Percentiles rank a stretch among this genome's conserved stretches.
Evolutionary conservation across 345 rosid species (phyloP).

Genomic region (Streptanthus diversifolius): DNA sequence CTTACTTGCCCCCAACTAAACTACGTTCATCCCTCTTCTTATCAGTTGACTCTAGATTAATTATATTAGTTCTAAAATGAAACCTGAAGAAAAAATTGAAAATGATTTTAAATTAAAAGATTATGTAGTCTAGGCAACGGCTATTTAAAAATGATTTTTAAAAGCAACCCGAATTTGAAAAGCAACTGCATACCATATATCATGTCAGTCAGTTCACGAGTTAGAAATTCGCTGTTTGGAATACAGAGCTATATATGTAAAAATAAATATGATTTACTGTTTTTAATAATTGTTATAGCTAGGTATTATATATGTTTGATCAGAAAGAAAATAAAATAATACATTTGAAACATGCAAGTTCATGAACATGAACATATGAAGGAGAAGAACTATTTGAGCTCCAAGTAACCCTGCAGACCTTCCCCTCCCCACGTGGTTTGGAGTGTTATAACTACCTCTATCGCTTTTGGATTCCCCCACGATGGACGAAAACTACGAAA

Average conservation of each 20-base stretch:
- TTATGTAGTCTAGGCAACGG: background rate
- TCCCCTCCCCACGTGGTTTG: background rate
- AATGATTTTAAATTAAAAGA: background rate
- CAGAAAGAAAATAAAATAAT: background rate
- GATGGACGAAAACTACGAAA: background rate
- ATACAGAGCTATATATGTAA: background rate
- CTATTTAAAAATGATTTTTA: background rate
- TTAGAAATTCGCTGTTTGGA: background rate
- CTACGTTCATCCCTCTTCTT: slow-evolving; percentile 1
- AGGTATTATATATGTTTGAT: background rate
- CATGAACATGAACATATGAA: background rate
- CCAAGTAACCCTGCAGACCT: background rate
- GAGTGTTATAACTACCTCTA: background rate
- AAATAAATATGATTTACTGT: background rate
- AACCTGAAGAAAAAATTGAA: background rate
- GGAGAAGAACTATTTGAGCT: background rate
- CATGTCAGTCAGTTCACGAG: background rate
- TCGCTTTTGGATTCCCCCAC: background rate
- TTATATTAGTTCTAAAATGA: background rate
- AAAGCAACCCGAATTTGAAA: background rate
- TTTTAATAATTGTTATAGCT: background rate
- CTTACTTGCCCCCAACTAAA: slow-evolving; percentile 29
- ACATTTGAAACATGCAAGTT: background rate
- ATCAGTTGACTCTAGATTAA: slow-evolving; percentile 2
- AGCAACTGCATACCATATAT: background rate